Evolutionary conservation across 2,329 filamentous ascomycete genomes (phyloP), one percentile per base, ranked within the genome.

Genomic region (Malbranchea zuffiana): DNA sequence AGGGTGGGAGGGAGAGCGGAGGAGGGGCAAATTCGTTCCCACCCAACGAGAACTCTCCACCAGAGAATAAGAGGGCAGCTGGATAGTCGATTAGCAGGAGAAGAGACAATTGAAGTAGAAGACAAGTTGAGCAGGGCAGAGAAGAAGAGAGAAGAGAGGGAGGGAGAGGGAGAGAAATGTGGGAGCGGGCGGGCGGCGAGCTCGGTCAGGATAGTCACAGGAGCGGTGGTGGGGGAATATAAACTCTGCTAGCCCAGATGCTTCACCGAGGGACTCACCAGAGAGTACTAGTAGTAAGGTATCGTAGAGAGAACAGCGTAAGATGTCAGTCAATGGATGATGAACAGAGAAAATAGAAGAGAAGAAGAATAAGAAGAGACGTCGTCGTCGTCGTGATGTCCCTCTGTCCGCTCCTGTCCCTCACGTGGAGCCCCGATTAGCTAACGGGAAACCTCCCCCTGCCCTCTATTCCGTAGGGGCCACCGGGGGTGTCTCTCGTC

Each of bases 381-480:
- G n/a, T 40, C 32, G 30, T 42, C 39, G 5, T 46, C 35, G 13
- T 35, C 31, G 30, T 47, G 46, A 12, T 43, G 37, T 13, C 37
- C 17, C 17, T 32, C 28, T 16, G 28, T 18, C 17, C 16, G 30
- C 11, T 32, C 27, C 21, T 32, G 29, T 7, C 27, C 17, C 29
- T 12, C 6, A 25, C 7, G 23, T 12, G 43, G 16, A 28, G 34
- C 12, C 1, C 23, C 15, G 8, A 18, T 16, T 10, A 36, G 35
- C 27, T 42, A 29, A 26, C 48, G 16, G 50, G 52, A 57, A 6
- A 39, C 51, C 26, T 39, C 60, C 31, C 56, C 52, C 54, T 47
- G 37, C 44, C 35, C 41, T 53, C 43, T 55, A n/a, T n/a, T n/a
- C n/a, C n/a, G n/a, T n/a, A n/a, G n/a, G n/a, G n/a, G n/a, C n/a